Percentiles rank a stretch among this genome's conserved stretches.
phyloP scores from a whole-genome alignment of 2,329 filamentous ascomycete genomes.

The Fusarium staphyleae region DNA sequence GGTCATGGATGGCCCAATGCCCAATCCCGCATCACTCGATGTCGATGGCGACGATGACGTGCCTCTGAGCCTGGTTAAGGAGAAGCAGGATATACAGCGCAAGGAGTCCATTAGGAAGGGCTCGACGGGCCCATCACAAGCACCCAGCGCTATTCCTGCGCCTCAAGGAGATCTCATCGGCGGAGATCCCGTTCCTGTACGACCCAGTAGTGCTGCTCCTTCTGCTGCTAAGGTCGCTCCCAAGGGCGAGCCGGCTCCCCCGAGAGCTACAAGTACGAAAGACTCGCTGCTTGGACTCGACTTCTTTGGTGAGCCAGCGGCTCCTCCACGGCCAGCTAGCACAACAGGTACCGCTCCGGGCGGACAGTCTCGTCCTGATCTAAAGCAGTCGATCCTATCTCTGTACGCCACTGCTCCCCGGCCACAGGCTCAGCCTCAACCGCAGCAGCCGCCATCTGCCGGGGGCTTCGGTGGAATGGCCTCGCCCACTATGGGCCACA shows the following conservation, averaged over 20 bases:
- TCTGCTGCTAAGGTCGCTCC: slow-evolving; percentile 63
- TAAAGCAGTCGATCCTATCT: slow-evolving; percentile 97
- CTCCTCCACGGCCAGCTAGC: slow-evolving; percentile 83
- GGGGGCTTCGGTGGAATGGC: slow-evolving; percentile 73
- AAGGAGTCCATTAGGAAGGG: slow-evolving; percentile 68
- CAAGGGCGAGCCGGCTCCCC: slow-evolving; percentile 69
- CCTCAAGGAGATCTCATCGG: slow-evolving; percentile 82
- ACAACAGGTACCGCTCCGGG: slow-evolving; percentile 69
- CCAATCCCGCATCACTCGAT: slow-evolving; percentile 88
- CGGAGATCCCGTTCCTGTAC: slow-evolving; percentile 71
- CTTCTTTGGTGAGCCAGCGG: slow-evolving; percentile 80
- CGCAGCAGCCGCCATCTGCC: slow-evolving; percentile 57
- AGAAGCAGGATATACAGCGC: slow-evolving; percentile 69
- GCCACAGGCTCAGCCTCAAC: slow-evolving; percentile 66
- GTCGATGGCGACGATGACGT: slow-evolving; percentile 86
- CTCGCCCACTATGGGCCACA: slow-evolving; percentile 61
- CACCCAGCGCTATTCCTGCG: slow-evolving; percentile 46
- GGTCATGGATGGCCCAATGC: slow-evolving; percentile 98
- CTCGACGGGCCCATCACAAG: slow-evolving; percentile 55
- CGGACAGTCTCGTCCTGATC: slow-evolving; percentile 81
- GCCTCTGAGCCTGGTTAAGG: slow-evolving; percentile 67
- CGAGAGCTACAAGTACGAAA: slow-evolving; percentile 74
- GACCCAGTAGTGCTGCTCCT: slow-evolving; percentile 78
- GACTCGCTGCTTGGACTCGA: slow-evolving; percentile 93
- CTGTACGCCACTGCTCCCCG: slow-evolving; percentile 87